phyloP scores from a whole-genome alignment of 176 grass and related monocot genomes.

The Triticum dicoccoides region DNA sequence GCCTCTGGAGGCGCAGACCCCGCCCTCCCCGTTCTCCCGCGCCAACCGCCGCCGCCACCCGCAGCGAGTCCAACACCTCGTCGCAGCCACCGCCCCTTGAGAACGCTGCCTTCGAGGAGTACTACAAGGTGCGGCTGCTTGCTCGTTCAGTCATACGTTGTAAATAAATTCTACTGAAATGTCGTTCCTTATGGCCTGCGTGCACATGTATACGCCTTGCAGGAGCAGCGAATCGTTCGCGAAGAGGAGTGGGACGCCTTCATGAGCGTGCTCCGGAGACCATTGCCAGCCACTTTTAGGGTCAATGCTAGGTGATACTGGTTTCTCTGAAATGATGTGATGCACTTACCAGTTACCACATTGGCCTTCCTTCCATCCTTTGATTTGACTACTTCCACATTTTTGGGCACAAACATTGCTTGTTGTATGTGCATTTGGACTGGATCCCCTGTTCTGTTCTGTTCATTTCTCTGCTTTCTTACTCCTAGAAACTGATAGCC shows the following conservation, averaged over 20 bases:
- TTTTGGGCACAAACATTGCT: not conserved
- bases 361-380: not conserved
- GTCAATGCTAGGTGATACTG: conserved; percentile 67
- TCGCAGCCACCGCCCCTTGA: conserved; percentile 60
- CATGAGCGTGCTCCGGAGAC: conserved; percentile 51
- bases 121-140: conserved; percentile 61
- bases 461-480: not conserved
- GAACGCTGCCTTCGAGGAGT: conserved; percentile 83
- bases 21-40: not conserved
- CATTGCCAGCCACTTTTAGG: conserved; percentile 75
- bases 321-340: not conserved
- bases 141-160: not conserved
- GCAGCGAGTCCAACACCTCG: conserved; percentile 27
- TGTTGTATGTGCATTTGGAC: not conserved
- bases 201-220: not conserved
- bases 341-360: not conserved
- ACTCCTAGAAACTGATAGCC: not conserved
- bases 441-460: conserved; percentile 3
- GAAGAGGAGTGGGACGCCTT: conserved; percentile 83
- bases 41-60: not conserved
- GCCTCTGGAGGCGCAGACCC: conserved; percentile 42
- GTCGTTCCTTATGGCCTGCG: not conserved
- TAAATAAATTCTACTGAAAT: not conserved
- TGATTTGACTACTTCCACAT: not conserved
- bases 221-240: conserved; percentile 70